Evolutionary conservation across 1,284 basidiomycete species (phyloP).

Genomic region (Cutaneotrichosporon sp.): DNA sequence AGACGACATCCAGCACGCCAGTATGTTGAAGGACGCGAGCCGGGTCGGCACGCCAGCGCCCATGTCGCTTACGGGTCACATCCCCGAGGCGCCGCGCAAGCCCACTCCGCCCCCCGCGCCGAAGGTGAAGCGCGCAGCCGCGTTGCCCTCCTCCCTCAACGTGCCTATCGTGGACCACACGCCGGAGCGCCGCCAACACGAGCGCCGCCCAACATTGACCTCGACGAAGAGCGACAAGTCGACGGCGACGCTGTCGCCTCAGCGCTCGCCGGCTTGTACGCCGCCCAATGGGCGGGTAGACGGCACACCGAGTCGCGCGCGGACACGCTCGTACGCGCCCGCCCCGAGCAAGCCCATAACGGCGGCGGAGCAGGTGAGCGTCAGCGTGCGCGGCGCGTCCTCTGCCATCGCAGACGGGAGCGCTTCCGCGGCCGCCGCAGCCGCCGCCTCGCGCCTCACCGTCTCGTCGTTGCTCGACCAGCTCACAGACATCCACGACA

Average conservation of each 20-base stretch:
- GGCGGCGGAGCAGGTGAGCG: slow-evolving; percentile 46
- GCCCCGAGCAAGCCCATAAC: slow-evolving; percentile 51
- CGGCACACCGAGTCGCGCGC: slow-evolving; percentile 3
- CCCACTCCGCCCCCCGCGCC: background rate
- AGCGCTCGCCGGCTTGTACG: slow-evolving; percentile 6
- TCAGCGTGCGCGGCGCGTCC: slow-evolving; percentile 42
- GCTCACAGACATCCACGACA: slow-evolving; percentile 81
- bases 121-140: slow-evolving; percentile 4
- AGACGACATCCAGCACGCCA: slow-evolving; percentile 78
- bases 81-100: slow-evolving; percentile 8
- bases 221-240: background rate
- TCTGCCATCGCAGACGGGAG: slow-evolving; percentile 20
- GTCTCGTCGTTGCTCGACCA: slow-evolving; percentile 74
- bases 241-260: slow-evolving; percentile 7
- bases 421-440: slow-evolving; percentile 14
- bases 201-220: background rate
- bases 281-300: slow-evolving; percentile 1
- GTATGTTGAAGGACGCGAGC: slow-evolving; percentile 68
- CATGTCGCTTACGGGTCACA: slow-evolving; percentile 42
- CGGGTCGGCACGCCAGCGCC: slow-evolving; percentile 44
- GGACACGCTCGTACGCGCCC: slow-evolving; percentile 39
- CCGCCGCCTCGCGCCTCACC: slow-evolving; percentile 59
- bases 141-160: slow-evolving; percentile 6
- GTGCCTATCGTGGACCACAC: slow-evolving; percentile 10
- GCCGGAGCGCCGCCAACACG: background rate